phyloP scores from a whole-genome alignment of 1,284 basidiomycete genomes.

The Amylostereum areolatum region DNA sequence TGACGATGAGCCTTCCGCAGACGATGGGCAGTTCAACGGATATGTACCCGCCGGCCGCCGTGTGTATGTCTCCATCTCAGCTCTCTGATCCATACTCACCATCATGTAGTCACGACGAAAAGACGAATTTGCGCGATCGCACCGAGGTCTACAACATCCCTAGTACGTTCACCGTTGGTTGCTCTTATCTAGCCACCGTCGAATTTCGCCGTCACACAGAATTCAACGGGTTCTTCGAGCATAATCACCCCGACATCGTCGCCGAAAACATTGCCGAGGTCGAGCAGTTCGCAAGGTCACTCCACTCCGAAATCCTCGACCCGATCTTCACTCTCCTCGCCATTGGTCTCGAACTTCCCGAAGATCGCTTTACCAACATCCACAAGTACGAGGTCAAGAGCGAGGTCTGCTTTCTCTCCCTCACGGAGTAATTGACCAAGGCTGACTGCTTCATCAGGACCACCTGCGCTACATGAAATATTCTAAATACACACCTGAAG shows the following conservation, averaged over 20 bases:
- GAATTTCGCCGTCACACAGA: conserved; percentile 19
- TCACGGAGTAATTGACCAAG: no score
- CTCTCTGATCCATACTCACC: not conserved
- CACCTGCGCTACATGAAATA: conserved; percentile 56
- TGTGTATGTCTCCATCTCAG: conserved; percentile 20
- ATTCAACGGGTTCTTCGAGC: conserved; percentile 35
- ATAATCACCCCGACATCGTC: conserved; percentile 33
- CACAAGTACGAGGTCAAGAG: conserved; percentile 42
- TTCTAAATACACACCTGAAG: conserved; percentile 37
- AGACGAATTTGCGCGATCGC: conserved; percentile 33
- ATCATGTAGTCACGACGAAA: conserved; percentile 24
- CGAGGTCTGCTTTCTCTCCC: conserved; percentile 25
- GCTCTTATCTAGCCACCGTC: not conserved
- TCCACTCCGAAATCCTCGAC: conserved; percentile 44
- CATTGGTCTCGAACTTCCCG: conserved; percentile 48
- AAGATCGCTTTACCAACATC: conserved; percentile 45
- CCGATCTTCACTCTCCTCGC: conserved; percentile 40
- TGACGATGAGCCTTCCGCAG: conserved; percentile 14
- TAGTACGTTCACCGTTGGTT: conserved; percentile 21
- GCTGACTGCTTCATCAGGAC: conserved; percentile 20
- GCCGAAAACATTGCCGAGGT: conserved; percentile 40
- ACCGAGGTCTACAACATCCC: conserved; percentile 49
- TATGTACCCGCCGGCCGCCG: conserved; percentile 43
- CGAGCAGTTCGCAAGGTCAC: conserved; percentile 28
- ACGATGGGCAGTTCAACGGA: conserved; percentile 43